Conservation (phyloP, 2,329 filamentous ascomycete genomes). For the Madurella fahalii region DNA sequence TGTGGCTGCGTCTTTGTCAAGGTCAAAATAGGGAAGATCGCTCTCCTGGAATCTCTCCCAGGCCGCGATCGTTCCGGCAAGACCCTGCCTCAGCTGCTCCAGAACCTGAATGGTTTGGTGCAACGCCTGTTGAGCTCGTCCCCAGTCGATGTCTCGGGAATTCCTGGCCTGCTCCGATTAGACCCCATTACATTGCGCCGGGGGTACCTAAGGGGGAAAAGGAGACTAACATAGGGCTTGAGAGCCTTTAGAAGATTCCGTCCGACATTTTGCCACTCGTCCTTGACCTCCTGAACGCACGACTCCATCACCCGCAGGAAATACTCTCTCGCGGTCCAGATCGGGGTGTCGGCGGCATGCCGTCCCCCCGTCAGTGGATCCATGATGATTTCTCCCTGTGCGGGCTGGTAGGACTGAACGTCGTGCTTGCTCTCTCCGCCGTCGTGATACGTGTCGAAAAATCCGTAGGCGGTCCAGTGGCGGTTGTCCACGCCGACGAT, state of each 20-base stretch:
- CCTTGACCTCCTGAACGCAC: conserved; percentile 4
- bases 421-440: conserved; percentile 10
- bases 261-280: conserved; percentile 15
- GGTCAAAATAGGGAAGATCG: conserved; percentile 15
- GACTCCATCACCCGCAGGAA: conserved; percentile 12
- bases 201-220: background rate
- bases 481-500: conserved; percentile 15
- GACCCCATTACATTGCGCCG: background rate
- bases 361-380: conserved; percentile 13
- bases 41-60: conserved; percentile 15
- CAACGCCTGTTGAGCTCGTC: background rate
- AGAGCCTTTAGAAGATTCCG: conserved; percentile 6
- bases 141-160: background rate
- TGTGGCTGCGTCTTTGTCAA: background rate
- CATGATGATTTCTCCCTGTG: background rate
- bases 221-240: background rate
- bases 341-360: background rate
- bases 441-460: conserved; percentile 22
- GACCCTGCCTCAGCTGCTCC: conserved; percentile 8
- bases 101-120: conserved; percentile 7
- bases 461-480: conserved; percentile 17
- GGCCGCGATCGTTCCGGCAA: conserved; percentile 3
- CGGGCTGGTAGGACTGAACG: conserved; percentile 5
- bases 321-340: conserved; percentile 13
- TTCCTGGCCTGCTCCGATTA: background rate